Conservation (phyloP, 164 flowering plant species). For the Platanus orientalis region DNA sequence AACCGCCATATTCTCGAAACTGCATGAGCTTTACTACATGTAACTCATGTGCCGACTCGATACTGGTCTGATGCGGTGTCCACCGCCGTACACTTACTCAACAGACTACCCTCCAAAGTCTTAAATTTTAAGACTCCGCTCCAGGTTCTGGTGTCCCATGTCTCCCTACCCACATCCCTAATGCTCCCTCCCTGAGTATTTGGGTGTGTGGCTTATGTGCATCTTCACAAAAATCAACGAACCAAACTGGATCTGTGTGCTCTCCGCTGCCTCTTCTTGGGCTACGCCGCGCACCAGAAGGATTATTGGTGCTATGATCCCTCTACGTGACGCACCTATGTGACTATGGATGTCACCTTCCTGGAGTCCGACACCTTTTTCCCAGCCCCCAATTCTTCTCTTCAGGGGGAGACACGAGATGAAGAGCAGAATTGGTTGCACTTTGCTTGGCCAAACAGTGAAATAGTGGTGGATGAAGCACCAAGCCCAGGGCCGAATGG, state of each 20-base stretch:
- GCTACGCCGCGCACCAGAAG: neutral
- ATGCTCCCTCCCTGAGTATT: neutral
- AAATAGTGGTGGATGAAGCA: neutral
- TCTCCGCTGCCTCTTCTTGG: too few relatives aligned
- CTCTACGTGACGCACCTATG: neutral
- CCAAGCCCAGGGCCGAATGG: too few relatives aligned
- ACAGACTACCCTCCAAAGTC: neutral
- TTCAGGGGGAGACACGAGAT: constrained; percentile 3
- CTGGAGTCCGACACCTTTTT: too few relatives aligned
- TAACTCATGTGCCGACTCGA: neutral
- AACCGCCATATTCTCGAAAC: constrained; percentile 3
- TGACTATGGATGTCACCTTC: too few relatives aligned
- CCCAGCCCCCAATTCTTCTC: too few relatives aligned
- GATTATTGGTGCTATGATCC: constrained; percentile 6
- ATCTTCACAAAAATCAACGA: neutral
- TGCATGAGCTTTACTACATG: neutral
- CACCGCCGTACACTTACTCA: neutral
- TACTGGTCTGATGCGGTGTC: neutral
- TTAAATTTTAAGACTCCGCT: neutral
- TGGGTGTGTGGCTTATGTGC: neutral
- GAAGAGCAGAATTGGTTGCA: constrained; percentile 2
- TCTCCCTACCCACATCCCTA: neutral
- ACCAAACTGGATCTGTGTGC: too few relatives aligned
- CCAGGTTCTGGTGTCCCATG: neutral
- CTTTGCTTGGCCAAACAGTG: neutral